Base-by-base conservation (phyloP, 2,329 filamentous ascomycete genomes). In the Tolypocladium guangdongense region DNA sequence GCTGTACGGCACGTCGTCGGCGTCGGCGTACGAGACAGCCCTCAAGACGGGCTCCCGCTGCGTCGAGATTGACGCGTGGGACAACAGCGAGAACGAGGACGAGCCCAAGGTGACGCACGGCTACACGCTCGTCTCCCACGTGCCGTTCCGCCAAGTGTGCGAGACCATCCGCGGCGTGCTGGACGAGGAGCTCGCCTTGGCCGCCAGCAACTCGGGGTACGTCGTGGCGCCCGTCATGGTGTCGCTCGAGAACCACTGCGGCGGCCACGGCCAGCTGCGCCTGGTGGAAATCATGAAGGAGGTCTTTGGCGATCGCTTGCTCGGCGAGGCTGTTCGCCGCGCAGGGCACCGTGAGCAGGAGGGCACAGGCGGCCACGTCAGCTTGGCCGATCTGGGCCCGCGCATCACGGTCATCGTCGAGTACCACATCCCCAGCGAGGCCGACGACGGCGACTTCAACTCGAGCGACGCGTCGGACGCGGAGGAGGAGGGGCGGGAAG, bases 41-140 rank as follows among this genome's bases (percentile, higher is more conserved):
- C 70, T 88, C 18, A 71, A 68, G 33, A 79, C 82, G 0, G 85
- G 84, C 1, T 82, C 83, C 2, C 74, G 85, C 7, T 88, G 85
- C 60, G 83, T 88, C 38, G 85, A 88, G 67, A 88, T 88, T 52
- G 84, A 88, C 62, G 85, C 82, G 1, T 88, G 84, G 85, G 83
- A 88, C 60, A 75, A 84, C 49, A 72, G 77, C 38, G 77, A 82
- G 10, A 66, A 85, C 59, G 68, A 68, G 39, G 74, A 81, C 11
- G 84, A 87, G 64, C 84, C 83, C 4, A 87, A 86, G 63, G 83
- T 87, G 51, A 87, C 84, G 0, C 84, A 87, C 62, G 84, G 84
- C 1, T 87, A 81, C 64, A 87, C 84, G 0, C 71, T 87, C 2
- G 82, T 86, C 4, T 86, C 82, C 10, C 71, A 86, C 60, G 81